A percentile compares a stretch with the other conserved stretches of the same genome.
These are phyloP conservation scores for Solanum corneliomulleri DNA, from an alignment of 257 asterid species.

Conservation along the genomic window DNA sequence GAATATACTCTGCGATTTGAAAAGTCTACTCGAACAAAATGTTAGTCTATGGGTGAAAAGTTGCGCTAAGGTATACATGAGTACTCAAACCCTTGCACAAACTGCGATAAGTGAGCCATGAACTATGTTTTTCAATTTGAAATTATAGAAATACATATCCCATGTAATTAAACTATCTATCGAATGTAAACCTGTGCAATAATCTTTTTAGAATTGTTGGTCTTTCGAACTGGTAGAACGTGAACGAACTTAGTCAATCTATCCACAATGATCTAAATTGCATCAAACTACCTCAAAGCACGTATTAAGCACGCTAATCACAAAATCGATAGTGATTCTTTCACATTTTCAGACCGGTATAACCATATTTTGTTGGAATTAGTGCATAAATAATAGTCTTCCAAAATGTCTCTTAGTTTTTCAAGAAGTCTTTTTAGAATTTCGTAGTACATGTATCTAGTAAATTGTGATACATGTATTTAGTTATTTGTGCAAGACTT, in stretches of 20 bases:
- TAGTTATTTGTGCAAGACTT: no score
- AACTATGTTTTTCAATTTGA: neutral
- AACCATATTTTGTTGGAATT: neutral
- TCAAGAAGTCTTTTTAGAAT: no score
- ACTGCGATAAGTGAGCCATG: neutral
- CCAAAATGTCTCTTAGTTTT: no score
- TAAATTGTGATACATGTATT: no score
- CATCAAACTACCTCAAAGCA: neutral
- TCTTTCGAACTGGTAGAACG: neutral
- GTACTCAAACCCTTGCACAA: neutral
- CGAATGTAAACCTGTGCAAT: neutral
- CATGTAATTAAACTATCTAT: neutral
- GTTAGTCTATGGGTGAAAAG: neutral
- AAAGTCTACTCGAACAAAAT: neutral
- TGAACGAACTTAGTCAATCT: neutral
- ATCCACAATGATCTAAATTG: neutral
- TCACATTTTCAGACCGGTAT: neutral
- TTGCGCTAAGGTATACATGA: neutral
- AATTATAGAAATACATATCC: neutral
- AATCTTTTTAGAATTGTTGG: neutral
- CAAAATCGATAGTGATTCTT: neutral
- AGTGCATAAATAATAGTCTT: no score
- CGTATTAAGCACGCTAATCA: neutral
- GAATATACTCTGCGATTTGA: neutral
- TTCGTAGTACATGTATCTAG: no score